Conservation (phyloP, 768 basidiomycete genomes). For the Suillus hirtellus region DNA sequence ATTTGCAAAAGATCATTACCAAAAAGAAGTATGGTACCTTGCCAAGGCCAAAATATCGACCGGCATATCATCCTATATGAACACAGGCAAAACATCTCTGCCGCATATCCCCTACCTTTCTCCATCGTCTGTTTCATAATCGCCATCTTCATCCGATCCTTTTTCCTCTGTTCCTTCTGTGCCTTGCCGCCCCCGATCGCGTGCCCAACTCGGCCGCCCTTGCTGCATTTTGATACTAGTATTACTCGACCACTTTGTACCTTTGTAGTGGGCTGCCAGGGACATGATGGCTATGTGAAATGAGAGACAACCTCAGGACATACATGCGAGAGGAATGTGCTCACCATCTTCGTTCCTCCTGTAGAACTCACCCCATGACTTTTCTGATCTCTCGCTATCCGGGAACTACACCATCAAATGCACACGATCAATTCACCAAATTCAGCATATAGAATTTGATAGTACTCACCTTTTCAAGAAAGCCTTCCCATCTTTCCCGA, state of each 20-base stretch:
- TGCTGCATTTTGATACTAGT: conserved; percentile 20
- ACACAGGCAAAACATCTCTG: neutral
- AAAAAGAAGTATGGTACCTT: neutral
- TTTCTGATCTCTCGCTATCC: conserved; percentile 46
- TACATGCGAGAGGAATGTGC: conserved; percentile 16
- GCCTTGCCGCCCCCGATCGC: conserved; percentile 10
- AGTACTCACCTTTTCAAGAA: conserved; percentile 47
- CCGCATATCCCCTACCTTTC: conserved; percentile 10
- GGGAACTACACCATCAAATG: conserved; percentile 42
- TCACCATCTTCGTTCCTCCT: conserved; percentile 51
- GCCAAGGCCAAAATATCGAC: conserved; percentile 3
- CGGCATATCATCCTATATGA: conserved; percentile 1
- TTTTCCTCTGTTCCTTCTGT: conserved; percentile 6
- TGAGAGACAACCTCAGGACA: conserved; percentile 8
- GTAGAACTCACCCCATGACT: conserved; percentile 65
- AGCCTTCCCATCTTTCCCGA: conserved; percentile 57
- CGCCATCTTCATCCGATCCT: conserved; percentile 21
- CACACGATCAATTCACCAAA: neutral
- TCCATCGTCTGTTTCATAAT: conserved; percentile 23
- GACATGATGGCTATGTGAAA: conserved; percentile 23
- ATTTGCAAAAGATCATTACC: neutral
- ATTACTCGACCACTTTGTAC: conserved; percentile 11
- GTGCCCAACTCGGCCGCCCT: conserved; percentile 26
- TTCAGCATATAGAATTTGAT: neutral
- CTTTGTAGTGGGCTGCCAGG: conserved; percentile 29